Evolutionary conservation across 2,329 filamentous ascomycete genomes (phyloP).

Genomic region (Clonostachys rhizophaga): DNA sequence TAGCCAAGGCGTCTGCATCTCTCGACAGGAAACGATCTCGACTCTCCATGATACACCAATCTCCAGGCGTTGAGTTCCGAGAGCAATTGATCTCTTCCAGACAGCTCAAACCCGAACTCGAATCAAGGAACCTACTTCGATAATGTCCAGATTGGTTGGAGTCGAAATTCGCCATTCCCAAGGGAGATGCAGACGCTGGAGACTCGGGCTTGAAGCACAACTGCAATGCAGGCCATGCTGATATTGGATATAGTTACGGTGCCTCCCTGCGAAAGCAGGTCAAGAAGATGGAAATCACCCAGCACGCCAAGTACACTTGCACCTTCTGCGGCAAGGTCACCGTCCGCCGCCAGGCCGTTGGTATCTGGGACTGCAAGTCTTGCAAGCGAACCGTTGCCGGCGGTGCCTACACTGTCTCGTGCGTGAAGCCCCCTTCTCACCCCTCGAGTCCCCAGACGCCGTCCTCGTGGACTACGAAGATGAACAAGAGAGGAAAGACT

Average conservation of each 20-base stretch:
- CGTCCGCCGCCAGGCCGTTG: constrained; percentile 85
- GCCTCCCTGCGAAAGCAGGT: constrained; percentile 93
- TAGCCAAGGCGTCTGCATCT: no score
- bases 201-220: no score
- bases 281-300: constrained; percentile 99
- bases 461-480: neutral
- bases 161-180: no score
- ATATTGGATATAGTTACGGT: constrained; percentile 70
- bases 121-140: no score
- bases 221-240: constrained; percentile 11
- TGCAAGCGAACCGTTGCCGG: constrained; percentile 77
- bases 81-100: no score
- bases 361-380: constrained; percentile 95
- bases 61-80: no score
- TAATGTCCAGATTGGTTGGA: no score
- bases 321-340: constrained; percentile 98
- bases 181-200: no score
- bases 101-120: no score
- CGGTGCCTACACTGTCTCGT: constrained; percentile 95
- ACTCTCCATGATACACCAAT: no score
- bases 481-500: constrained; percentile 10
- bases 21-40: no score
- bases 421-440: constrained; percentile 43
- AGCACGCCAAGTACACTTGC: constrained; percentile 96
- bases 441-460: neutral